phyloP scores from a whole-genome alignment of 768 basidiomycete genomes.

The Rhodosporidiobolus sp. region DNA sequence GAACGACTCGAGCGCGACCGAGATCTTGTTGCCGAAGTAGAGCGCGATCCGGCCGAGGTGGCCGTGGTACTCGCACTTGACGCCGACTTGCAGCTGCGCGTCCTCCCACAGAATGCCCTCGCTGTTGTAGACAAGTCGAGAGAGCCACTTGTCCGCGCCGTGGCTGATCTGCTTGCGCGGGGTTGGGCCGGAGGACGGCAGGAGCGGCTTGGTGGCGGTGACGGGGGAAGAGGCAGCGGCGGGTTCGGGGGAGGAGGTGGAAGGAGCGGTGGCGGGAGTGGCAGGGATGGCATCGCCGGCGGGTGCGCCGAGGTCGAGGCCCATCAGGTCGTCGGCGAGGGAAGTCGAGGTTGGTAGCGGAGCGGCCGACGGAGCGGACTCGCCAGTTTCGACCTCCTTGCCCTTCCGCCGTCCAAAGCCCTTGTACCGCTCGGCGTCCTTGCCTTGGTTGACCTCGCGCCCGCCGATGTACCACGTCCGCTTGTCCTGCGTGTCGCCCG shows the following conservation, averaged over 20 bases:
- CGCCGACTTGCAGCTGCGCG: slow-evolving; percentile 86
- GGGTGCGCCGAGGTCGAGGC: slow-evolving; percentile 65
- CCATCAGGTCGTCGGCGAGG: slow-evolving; percentile 61
- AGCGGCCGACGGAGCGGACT: slow-evolving; percentile 19
- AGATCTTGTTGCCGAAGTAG: slow-evolving; percentile 93
- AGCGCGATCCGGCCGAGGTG: slow-evolving; percentile 89
- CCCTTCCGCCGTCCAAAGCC: slow-evolving; percentile 53
- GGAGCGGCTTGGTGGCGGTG: slow-evolving; percentile 20
- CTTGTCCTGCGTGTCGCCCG: slow-evolving; percentile 90
- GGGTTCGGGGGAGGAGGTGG: slow-evolving; percentile 4
- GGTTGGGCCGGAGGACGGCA: slow-evolving; percentile 10
- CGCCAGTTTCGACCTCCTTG: slow-evolving; percentile 14
- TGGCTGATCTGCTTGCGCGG: slow-evolving; percentile 36
- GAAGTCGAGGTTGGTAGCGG: slow-evolving; percentile 29
- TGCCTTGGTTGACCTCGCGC: slow-evolving; percentile 83
- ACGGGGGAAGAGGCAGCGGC: slow-evolving; percentile 7
- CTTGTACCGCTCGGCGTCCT: slow-evolving; percentile 60
- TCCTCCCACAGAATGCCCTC: slow-evolving; percentile 97
- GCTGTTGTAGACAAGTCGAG: slow-evolving; percentile 60
- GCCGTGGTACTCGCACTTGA: slow-evolving; percentile 95
- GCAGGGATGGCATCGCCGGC: slow-evolving; percentile 41
- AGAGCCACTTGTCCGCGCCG: slow-evolving; percentile 42
- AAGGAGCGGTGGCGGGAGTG: not conserved
- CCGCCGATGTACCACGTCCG: slow-evolving; percentile 92
- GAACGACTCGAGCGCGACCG: slow-evolving; percentile 83